Conservation (phyloP, 371 early-diverging fungal genomes). For the Mortierella sp. region DNA sequence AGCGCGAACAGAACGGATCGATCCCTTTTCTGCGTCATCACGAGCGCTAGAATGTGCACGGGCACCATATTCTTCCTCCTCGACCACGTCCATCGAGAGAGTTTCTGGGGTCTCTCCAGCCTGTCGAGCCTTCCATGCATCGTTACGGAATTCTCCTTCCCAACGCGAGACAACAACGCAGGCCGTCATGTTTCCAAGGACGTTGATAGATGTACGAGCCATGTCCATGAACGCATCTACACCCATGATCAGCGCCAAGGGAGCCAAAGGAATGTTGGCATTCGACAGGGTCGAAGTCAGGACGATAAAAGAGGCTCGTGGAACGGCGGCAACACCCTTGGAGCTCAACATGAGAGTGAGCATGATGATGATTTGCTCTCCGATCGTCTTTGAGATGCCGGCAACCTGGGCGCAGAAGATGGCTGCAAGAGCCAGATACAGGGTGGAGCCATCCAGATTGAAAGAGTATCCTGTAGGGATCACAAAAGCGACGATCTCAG, state of each 20-base stretch:
- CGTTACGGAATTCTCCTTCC: slow-evolving; percentile 78
- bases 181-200: slow-evolving; percentile 81
- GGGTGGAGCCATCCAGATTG: slow-evolving; percentile 85
- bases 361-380: slow-evolving; percentile 78
- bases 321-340: slow-evolving; percentile 88
- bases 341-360: slow-evolving; percentile 78
- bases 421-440: slow-evolving; percentile 76
- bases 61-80: slow-evolving; percentile 17
- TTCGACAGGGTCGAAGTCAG: slow-evolving; percentile 63
- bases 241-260: slow-evolving; percentile 71
- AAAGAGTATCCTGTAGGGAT: slow-evolving; percentile 87
- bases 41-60: slow-evolving; percentile 4
- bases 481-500: slow-evolving; percentile 77
- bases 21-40: slow-evolving; percentile 33
- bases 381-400: slow-evolving; percentile 63
- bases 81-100: slow-evolving; percentile 35
- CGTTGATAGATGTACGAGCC: slow-evolving; percentile 81
- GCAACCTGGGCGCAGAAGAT: slow-evolving; percentile 78
- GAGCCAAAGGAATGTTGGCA: slow-evolving; percentile 69
- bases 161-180: slow-evolving; percentile 77
- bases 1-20: slow-evolving; percentile 33
- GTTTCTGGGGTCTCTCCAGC: slow-evolving; percentile 15
- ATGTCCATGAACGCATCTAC: slow-evolving; percentile 86
- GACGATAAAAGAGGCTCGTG: slow-evolving; percentile 78
- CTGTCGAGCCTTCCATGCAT: slow-evolving; percentile 53